Evolutionary conservation across 1,139 yeast species (phyloP), one percentile per base, ranked within the genome.

Genomic region (Geotrichum klebahnii): DNA sequence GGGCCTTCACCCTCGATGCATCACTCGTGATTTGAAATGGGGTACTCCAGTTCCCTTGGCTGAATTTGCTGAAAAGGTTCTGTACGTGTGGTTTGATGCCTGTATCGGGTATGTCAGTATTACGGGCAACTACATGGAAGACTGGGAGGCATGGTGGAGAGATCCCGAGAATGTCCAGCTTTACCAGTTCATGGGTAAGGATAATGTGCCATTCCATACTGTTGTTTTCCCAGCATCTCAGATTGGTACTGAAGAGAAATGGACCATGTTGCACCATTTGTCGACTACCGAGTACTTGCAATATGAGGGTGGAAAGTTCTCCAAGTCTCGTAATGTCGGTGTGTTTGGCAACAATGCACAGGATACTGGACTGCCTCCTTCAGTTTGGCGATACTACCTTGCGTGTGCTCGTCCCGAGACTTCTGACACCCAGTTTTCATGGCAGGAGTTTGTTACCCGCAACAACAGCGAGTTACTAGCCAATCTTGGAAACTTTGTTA

Each of bases 1-100:
- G 69, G 98, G 98, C 44, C 78, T 92, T 55, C 82, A 81, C 58
- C 92, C 97, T 55, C 83, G 98, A 70, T 88, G 97, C 73, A 94
- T 92, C 65, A 92, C 98, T 17, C 82, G 99, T 73, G 99, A 92
- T 68, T 78, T 92, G 66, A 81, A 82, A 49, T 92, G 99, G 99
- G 99, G 99, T 66, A 89, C 96, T 8, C 97, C 97, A 3, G 97
- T 92, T 31, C 98, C 98, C 46, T 73, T 86, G 58, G 81, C 85
- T 58, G 68, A 65, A 19, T 92, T 77, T 72, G 81, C 84, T 59
- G 82, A 88, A 48, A 92, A 92, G 71, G 98, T 92, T 14, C 75
- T 92, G 64, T 92, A 92, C 65, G 99, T 92, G 54, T 92, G 99
- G 99, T 92, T 92, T 61, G 99, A 92, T 71, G 99, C 99, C 41